These are phyloP conservation scores for Darksidea phi DNA, from an alignment of 495 filamentous ascomycete species.

Conservation along the genomic window DNA sequence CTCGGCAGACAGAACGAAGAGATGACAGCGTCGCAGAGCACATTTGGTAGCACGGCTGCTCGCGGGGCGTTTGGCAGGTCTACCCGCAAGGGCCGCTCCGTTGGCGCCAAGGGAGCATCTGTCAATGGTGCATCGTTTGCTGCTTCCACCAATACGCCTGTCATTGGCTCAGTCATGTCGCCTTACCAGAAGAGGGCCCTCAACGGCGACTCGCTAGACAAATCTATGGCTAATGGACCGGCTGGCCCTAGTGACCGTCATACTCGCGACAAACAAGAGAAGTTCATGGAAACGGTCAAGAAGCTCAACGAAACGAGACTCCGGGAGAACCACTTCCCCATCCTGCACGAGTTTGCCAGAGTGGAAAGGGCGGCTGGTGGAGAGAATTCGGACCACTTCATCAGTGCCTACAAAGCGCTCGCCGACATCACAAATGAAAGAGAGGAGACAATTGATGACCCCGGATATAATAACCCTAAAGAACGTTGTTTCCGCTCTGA, in stretches of 20 bases:
- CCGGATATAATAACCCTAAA: constrained; percentile 35
- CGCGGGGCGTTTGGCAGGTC: constrained; percentile 62
- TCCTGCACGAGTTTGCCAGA: constrained; percentile 68
- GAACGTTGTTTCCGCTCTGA: constrained; percentile 73
- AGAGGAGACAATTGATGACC: constrained; percentile 55
- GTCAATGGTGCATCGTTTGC: constrained; percentile 56
- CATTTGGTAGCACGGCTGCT: constrained; percentile 21
- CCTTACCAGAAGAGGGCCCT: constrained; percentile 35
- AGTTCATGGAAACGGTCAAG: constrained; percentile 72
- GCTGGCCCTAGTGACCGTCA: constrained; percentile 66
- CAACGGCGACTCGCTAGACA: constrained; percentile 57
- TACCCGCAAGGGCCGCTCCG: constrained; percentile 50
- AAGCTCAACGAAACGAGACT: constrained; percentile 71
- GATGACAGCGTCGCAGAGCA: constrained; percentile 36
- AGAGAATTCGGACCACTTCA: constrained; percentile 56
- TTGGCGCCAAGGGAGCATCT: constrained; percentile 41
- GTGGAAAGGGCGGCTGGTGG: constrained; percentile 65
- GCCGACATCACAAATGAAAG: constrained; percentile 60
- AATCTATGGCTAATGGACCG: constrained; percentile 44
- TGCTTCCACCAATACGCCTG: constrained; percentile 68
- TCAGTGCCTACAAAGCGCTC: constrained; percentile 75
- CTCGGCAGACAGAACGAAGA: constrained; percentile 57
- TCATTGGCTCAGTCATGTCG: constrained; percentile 77
- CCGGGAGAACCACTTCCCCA: constrained; percentile 60
- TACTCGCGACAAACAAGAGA: constrained; percentile 73